Evolutionary conservation across 2,329 filamentous ascomycete genomes (phyloP).

Genomic region (Neopestalotiopsis sp.): DNA sequence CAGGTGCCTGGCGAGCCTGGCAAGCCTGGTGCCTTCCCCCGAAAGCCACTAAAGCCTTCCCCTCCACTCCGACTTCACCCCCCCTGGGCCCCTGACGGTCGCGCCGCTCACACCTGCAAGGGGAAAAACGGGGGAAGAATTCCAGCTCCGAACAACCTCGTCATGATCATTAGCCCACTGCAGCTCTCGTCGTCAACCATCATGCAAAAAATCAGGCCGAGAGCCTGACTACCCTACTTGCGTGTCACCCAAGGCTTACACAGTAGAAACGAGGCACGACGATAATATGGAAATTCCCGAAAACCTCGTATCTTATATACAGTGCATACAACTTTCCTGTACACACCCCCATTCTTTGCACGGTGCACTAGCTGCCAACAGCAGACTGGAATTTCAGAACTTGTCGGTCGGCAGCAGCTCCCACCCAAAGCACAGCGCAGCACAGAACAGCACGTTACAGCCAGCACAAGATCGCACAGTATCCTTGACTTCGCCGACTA

Average conservation of each 20-base stretch:
- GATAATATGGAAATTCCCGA: neutral
- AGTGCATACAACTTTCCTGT: too few species aligned
- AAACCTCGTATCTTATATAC: neutral
- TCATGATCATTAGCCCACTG: neutral
- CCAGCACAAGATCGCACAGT: neutral
- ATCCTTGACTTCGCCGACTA: neutral
- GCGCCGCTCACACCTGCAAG: conserved; percentile 9
- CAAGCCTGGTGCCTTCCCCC: neutral
- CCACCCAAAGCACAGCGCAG: too few species aligned
- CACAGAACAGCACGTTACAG: neutral
- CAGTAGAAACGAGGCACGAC: neutral
- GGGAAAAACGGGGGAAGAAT: conserved; percentile 7
- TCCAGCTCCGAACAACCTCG: neutral
- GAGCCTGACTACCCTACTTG: neutral
- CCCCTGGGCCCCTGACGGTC: neutral
- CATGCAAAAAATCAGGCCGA: neutral
- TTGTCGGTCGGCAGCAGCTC: too few species aligned
- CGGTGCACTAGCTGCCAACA: too few species aligned
- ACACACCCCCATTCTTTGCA: too few species aligned
- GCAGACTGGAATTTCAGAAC: too few species aligned
- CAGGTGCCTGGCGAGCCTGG: neutral
- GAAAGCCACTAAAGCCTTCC: neutral
- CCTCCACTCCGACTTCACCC: too few species aligned
- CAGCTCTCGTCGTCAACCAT: neutral
- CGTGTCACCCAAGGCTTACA: neutral